Conservation (phyloP, 129 eudicot genomes). For the Escallonia herrerae region DNA sequence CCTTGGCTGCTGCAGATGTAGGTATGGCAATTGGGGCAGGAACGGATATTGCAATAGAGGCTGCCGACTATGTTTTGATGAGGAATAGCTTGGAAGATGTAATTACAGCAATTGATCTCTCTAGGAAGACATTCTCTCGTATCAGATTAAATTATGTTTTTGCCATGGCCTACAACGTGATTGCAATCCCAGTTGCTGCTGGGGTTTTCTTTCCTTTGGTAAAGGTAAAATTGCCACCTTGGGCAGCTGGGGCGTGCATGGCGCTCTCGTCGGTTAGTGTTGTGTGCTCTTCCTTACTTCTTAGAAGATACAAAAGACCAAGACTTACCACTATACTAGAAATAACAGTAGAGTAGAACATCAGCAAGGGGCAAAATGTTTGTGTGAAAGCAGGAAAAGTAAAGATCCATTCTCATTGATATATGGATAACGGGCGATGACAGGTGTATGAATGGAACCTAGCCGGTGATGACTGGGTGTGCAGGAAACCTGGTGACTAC, state of each 20-base stretch:
- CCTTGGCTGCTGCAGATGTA: conserved; percentile 91
- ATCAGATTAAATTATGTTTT: conserved; percentile 77
- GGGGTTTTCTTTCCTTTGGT: conserved; percentile 81
- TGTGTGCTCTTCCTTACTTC: conserved; percentile 90
- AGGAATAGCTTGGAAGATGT: conserved; percentile 87
- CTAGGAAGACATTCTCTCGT: conserved; percentile 83
- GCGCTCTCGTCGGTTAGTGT: conserved; percentile 92
- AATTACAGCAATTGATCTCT: conserved; percentile 93
- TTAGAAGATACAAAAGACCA: conserved; percentile 78
- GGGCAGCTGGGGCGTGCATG: conserved; percentile 99
- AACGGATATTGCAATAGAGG: conserved; percentile 92
- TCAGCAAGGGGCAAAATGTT: conserved; percentile 2
- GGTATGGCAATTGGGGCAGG: conserved; percentile 99
- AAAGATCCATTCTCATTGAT: background rate
- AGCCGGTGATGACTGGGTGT: background rate
- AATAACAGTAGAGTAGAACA: conserved; percentile 74
- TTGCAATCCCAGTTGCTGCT: conserved; percentile 85
- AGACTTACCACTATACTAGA: conserved; percentile 76
- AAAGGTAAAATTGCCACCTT: conserved; percentile 68
- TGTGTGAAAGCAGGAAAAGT: background rate
- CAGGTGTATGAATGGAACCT: background rate
- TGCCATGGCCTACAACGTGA: conserved; percentile 85
- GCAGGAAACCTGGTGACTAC: conserved; percentile 13
- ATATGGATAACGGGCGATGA: too few species aligned
- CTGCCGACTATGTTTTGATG: conserved; percentile 94